Percentiles rank a stretch among this genome's conserved stretches.
These are phyloP conservation scores for Talaromyces sp. DNA, from an alignment of 2,329 filamentous ascomycete genomes.

Conservation along the genomic window DNA sequence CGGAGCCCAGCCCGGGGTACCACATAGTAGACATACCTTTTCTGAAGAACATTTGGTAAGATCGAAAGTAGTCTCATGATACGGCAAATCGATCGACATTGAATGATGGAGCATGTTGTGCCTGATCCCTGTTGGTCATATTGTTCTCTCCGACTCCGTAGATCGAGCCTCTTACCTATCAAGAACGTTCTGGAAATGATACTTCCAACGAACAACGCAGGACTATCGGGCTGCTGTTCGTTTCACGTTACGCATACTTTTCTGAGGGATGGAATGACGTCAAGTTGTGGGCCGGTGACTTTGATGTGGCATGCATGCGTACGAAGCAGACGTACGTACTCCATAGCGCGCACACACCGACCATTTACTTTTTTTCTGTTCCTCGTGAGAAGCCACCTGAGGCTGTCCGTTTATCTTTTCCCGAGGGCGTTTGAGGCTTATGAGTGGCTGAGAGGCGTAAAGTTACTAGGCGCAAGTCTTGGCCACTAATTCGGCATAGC, in stretches of 20 bases:
- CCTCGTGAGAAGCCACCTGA: neutral
- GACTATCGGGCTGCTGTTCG: neutral
- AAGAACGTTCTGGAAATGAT: neutral
- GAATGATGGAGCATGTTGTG: neutral
- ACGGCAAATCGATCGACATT: neutral
- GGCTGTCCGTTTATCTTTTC: neutral
- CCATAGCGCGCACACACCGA: neutral
- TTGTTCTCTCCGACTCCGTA: neutral
- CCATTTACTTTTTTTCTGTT: neutral
- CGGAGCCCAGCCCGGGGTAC: neutral
- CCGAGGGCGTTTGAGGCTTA: neutral
- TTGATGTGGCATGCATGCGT: neutral
- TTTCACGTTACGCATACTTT: neutral
- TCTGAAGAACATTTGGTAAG: neutral
- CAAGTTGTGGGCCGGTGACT: neutral
- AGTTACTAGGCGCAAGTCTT: neutral
- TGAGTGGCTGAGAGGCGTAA: neutral
- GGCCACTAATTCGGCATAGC: neutral
- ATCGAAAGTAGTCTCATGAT: neutral
- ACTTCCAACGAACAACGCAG: neutral
- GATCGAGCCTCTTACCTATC: neutral
- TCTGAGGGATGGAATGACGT: neutral
- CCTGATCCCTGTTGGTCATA: neutral
- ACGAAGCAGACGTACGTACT: neutral
- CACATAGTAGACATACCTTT: neutral